Evolutionary conservation across 106 monocot species (phyloP), one percentile per base, ranked within the genome.

Genomic region (Dendrobium chrysotoxum): DNA sequence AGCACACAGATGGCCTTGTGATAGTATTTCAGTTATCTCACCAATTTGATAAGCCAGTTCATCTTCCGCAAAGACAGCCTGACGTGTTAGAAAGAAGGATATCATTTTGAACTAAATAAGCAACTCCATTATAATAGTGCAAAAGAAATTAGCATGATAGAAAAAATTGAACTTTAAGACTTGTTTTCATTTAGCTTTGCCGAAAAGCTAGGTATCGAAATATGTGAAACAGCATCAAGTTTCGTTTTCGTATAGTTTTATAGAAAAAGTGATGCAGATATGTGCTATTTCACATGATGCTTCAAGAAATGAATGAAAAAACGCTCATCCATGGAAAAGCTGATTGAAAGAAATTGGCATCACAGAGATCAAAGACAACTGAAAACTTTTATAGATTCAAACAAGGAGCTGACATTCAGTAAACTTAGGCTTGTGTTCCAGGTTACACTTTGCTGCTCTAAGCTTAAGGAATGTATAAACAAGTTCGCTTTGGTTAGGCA

Each of bases 11-110:
- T 7, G 85, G 44, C 91, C 89, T 40, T 83, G 73, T 45, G 91
- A 91, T 23, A 95, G 67, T 82, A 93, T 85, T 86, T 95, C 93
- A 79, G 88, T 89, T 31, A 88, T 93, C 85, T 95, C 95, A 54
- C 95, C 95, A 84, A 95, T 91, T 79, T 95, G 95, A 80, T 89
- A 95, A 57, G 95, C 95, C 77, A 95, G 74, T 58, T 95, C 84
- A 85, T 95, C 82, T 81, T 93, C 93, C 39, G 81, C 85, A 83
- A 85, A 95, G 23, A 84, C 79, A 83, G 86, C 95, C 92, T 92
- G 76, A 46, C 26, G 12, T 16, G 40, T 46, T 25, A 3, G 4
- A 76, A 0, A 76, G 7, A 74, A 74, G 4, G 47, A 0, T 76
- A 5, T 44, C 23, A 75, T 42, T 40, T 46, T 28, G 20, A 76